Base-by-base conservation (phyloP, 1,284 basidiomycete species). In the Prillingera fragicola region DNA sequence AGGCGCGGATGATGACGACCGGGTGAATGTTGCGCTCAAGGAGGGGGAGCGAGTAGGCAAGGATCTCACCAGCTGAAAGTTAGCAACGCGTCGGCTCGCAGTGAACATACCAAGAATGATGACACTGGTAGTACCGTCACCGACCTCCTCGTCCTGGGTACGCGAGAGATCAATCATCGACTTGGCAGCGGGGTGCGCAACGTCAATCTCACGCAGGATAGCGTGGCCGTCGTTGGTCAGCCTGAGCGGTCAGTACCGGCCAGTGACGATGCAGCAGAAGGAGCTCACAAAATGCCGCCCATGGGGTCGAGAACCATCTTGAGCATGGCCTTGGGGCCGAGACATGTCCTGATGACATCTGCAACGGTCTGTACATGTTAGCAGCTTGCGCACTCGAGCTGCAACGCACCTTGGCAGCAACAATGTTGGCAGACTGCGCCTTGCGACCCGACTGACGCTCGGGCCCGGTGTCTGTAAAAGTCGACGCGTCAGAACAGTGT, bases 231-330 rank as follows among this genome's bases (percentile, higher is more conserved):
- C 94, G 70, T 97, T 97, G 5, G 94, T 98, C 34, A 97, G 75
- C 50, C 88, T 92, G 56, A 33, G 38, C 43, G 9, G 40, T 52
- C 36, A 54, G 57, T 18, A 36, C 7, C n/a, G n/a, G n/a, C n/a
- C n/a, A n/a, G n/a, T n/a, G n/a, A n/a, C n/a, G n/a, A n/a, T 1
- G 22, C 9, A 21, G 8, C 18, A 25, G 6, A 3, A 12, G 4
- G 9, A 41, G 41, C 85, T 63, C 56, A 91, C 88, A 94, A 63
- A 59, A 95, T 95, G 42, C 91, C 90, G 45, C 91, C 91, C 91
- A 95, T 95, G 3, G 91, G 90, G 75, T 97, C 91, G 37, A 96
- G 74, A 60, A 97, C 96, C 94, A 98, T 98, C 78, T 98, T 98
- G 52, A 97, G 77, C 94, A 97, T 98, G 33, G 92, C 84, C 68